Evolutionary conservation across 768 basidiomycete species (phyloP).

Genomic region (Naganishia antarctica): DNA sequence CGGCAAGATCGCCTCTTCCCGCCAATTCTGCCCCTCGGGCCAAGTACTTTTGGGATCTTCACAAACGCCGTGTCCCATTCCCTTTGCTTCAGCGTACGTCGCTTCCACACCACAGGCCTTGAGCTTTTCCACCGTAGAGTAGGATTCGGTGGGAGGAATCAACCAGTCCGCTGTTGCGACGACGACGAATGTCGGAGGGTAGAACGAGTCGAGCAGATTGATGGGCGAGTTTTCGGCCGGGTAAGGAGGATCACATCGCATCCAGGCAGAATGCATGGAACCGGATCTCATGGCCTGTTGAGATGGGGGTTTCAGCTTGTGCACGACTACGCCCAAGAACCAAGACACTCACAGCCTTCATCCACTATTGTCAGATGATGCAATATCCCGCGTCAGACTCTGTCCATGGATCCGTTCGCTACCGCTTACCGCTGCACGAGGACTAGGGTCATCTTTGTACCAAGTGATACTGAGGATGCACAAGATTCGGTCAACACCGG

Average conservation of each 20-base stretch:
- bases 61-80: conserved; percentile 26
- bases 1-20: conserved; percentile 27
- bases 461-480: neutral
- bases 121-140: conserved; percentile 5
- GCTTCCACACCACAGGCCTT: conserved; percentile 14
- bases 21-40: conserved; percentile 25
- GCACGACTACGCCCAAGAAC: no score
- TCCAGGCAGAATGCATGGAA: neutral
- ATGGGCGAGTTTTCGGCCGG: conserved; percentile 15
- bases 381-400: no score
- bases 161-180: conserved; percentile 24
- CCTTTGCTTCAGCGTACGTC: conserved; percentile 12
- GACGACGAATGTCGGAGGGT: conserved; percentile 23
- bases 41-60: conserved; percentile 19
- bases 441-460: conserved; percentile 5
- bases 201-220: conserved; percentile 21
- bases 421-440: neutral
- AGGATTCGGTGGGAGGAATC: conserved; percentile 11
- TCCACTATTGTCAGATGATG: no score
- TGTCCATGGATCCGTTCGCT: no score
- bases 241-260: conserved; percentile 20
- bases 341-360: neutral
- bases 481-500: neutral
- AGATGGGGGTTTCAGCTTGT: neutral
- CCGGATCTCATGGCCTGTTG: neutral